Base-by-base conservation (phyloP, 176 grass and related monocot species). In the Bonia amplexicaulis region DNA sequence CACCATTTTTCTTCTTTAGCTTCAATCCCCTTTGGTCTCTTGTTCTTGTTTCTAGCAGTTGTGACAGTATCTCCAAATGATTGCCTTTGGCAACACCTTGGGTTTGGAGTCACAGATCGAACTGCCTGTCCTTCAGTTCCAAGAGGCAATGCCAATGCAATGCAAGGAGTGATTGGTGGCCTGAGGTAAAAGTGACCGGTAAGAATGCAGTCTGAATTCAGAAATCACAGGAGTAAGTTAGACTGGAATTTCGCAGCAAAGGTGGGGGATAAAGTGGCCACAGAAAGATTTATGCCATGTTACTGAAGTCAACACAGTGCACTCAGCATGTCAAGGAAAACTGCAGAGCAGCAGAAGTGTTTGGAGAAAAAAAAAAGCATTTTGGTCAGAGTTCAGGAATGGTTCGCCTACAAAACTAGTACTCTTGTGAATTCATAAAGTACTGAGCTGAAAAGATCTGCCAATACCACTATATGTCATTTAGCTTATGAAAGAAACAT, bases 171-270 rank as follows among this genome's bases (percentile, higher is more conserved):
- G 52, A 45, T 82, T 29, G 39, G 67, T 58, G 9, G 19, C 16
- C 51, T 39, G 47, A 10, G 54, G 69, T 62, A 63, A 83, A 84
- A 53, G 59, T 40, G 71, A 52, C 57, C 4, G 13, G 20, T 13
- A 76, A 45, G 69, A 29, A 80, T 51, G 52, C 63, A 55, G 47
- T 11, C 51, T 76, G 77, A 40, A 22, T 49, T n/a, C 63, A 76
- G 23, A 15, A 78, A 63, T 17, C 11, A 12, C 41, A 47, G 26
- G 19, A 20, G 70, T 13, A 71, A 61, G 49, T 7, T 76, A 62
- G 73, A 59, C 39, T 66, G 67, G 80, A 79, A 79, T 67, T 84
- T 73, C 41, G 47, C 59, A 44, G 74, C 46, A 74, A 79, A 79
- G 49, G 12, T 49, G 33, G 15, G 22, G 37, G 67, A 15, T 39